Evolutionary conservation across 2,329 filamentous ascomycete species (phyloP).

Genomic region (Fusarium clavum): DNA sequence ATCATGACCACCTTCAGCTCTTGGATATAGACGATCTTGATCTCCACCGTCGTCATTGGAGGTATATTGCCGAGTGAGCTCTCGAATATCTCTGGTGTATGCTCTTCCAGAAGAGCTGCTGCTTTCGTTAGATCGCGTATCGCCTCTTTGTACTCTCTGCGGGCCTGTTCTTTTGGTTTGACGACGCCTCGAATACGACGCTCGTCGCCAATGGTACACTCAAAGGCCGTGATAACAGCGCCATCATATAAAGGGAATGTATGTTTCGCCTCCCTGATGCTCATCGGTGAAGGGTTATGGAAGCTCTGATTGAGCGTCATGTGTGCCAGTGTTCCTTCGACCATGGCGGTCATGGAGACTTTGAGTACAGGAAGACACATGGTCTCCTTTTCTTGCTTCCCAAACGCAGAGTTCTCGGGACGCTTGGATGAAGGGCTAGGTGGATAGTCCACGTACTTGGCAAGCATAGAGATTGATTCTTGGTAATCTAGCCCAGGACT

Average conservation of each 20-base stretch:
- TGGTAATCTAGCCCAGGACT: too few relatives aligned
- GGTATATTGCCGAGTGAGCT: background rate
- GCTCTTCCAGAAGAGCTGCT: rapidly evolving
- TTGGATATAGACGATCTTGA: background rate
- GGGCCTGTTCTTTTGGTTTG: background rate
- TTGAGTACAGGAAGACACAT: background rate
- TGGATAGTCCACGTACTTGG: too few relatives aligned
- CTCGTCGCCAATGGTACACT: background rate
- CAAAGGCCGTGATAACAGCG: rapidly evolving
- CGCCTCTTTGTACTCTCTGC: background rate
- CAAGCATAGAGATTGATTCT: too few relatives aligned
- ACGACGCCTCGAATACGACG: rapidly evolving
- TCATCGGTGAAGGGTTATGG: rapidly evolving
- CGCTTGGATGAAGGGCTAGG: too few relatives aligned
- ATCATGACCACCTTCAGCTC: background rate
- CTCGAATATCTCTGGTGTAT: background rate
- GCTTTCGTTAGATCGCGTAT: background rate
- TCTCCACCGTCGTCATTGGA: rapidly evolving
- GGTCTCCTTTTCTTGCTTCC: too few relatives aligned
- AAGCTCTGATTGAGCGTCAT: background rate
- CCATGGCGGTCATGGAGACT: background rate
- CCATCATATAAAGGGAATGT: background rate
- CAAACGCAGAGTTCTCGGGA: too few relatives aligned
- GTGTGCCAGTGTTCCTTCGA: background rate
- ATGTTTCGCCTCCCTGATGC: background rate